Conservation (phyloP, 2,329 filamentous ascomycete species). For the Xylaria sp. region DNA sequence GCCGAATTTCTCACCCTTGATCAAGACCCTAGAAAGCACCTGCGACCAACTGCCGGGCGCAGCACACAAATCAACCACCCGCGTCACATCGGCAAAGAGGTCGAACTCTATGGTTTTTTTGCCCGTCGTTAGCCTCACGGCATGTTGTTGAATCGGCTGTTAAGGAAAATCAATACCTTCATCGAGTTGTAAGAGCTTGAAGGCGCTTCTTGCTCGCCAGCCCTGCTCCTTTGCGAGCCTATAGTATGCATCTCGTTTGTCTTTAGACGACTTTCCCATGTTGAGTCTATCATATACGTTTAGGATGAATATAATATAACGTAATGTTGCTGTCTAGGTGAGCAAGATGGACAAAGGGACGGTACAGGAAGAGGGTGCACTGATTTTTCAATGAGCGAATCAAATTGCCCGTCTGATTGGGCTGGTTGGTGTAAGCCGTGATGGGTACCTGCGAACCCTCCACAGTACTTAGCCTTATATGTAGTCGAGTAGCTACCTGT, state of each 20-base stretch:
- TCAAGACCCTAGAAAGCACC: conserved; percentile 90
- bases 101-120: conserved; percentile 78
- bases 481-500: too few species aligned
- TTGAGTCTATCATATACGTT: conserved; percentile 29
- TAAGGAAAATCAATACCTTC: conserved; percentile 61
- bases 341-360: neutral
- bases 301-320: neutral
- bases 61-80: conserved; percentile 95
- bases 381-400: conserved; percentile 36
- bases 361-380: neutral
- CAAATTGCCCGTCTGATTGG: neutral
- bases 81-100: conserved; percentile 86
- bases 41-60: conserved; percentile 98
- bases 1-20: conserved; percentile 92
- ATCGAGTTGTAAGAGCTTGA: conserved; percentile 96
- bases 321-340: neutral
- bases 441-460: too few species aligned
- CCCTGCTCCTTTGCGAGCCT: conserved; percentile 98
- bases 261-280: conserved; percentile 98
- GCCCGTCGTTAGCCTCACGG: conserved; percentile 30
- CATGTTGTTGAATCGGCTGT: conserved; percentile 6
- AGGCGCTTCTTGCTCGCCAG: conserved; percentile 95
- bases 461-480: too few species aligned
- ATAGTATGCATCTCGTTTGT: conserved; percentile 98
- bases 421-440: too few species aligned